Evolutionary conservation across 2,329 filamentous ascomycete species (phyloP).

Genomic region (Aspergillus pseudoglaucus): DNA sequence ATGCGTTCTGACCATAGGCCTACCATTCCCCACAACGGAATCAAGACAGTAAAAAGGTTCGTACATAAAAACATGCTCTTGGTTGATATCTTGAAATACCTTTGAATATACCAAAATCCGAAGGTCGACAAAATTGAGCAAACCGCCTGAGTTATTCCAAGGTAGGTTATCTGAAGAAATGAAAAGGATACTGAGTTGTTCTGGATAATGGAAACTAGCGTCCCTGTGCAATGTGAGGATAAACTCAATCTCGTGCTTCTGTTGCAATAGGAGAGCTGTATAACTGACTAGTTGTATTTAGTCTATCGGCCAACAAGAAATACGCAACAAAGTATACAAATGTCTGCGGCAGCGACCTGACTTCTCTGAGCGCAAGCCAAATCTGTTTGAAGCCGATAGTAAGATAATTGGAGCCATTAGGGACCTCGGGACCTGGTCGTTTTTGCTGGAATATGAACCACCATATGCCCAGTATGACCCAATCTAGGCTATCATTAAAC

Average conservation of each 20-base stretch:
- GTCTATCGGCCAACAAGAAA: constrained; percentile 37
- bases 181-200: constrained; percentile 36
- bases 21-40: constrained; percentile 39
- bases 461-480: constrained; percentile 37
- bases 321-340: constrained; percentile 38
- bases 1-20: constrained; percentile 34
- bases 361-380: constrained; percentile 32
- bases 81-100: constrained; percentile 35
- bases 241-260: too few relatives aligned
- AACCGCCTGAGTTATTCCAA: constrained; percentile 34
- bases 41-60: constrained; percentile 36
- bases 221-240: constrained; percentile 14
- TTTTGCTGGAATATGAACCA: constrained; percentile 41
- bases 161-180: constrained; percentile 37
- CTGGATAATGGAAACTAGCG: constrained; percentile 36
- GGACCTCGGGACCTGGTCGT: constrained; percentile 33
- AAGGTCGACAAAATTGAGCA: constrained; percentile 36
- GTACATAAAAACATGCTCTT: constrained; percentile 39
- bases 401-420: constrained; percentile 33
- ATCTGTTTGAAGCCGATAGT: constrained; percentile 40
- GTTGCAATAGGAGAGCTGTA: background rate
- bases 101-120: constrained; percentile 39
- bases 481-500: constrained; percentile 23
- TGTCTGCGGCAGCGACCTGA: constrained; percentile 35
- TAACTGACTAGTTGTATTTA: constrained; percentile 34